Evolutionary conservation across 2,329 filamentous ascomycete genomes (phyloP), one percentile per base, ranked within the genome.

Genomic region (Hyphodiscus sp.): DNA sequence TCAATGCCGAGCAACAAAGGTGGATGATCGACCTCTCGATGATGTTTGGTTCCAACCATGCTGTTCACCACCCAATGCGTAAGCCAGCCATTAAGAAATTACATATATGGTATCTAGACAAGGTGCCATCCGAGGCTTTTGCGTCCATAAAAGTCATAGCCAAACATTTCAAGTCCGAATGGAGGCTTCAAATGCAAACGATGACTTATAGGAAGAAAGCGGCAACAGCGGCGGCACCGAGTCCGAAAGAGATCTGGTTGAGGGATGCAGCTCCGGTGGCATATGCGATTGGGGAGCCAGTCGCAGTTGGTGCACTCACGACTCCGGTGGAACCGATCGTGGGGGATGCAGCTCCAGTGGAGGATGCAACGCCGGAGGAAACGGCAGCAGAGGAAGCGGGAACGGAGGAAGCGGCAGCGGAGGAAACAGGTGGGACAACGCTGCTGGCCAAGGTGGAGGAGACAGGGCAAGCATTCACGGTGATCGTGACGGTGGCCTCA

Each of bases 131-230:
- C 42, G 43, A 54, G 33, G 41, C 41, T 20, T 44, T 41, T 46
- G 47, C 58, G 54, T 53, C 65, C 65, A 58, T 66, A 59, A 66
- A 65, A 62, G 63, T 62, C 63, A 61, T 64, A 61, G 59, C 61
- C 56, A 47, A 50, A 49, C 51, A 48, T 42, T 56, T 52, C 50
- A 61, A 59, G 49, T 57, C 52, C 53, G 53, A 53, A 54, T 53
- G 49, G 55, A 58, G 58, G 58, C 57, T 50, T 62, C 53, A 62
- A 56, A 56, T 53, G 46, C 49, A 54, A 53, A 20, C 15, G 42
- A 57, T 56, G 58, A 62, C 60, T 67, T 68, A 68, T 62, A 70
- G 57, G 58, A 68, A 48, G 59, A 67, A 57, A 58, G 63, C 51
- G 43, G 49, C 56, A 49, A 60, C 47, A 50, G 55, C 61, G 23